Evolutionary conservation across 208 protist species (phyloP).

Genomic region (Wallacemonas sp.): DNA sequence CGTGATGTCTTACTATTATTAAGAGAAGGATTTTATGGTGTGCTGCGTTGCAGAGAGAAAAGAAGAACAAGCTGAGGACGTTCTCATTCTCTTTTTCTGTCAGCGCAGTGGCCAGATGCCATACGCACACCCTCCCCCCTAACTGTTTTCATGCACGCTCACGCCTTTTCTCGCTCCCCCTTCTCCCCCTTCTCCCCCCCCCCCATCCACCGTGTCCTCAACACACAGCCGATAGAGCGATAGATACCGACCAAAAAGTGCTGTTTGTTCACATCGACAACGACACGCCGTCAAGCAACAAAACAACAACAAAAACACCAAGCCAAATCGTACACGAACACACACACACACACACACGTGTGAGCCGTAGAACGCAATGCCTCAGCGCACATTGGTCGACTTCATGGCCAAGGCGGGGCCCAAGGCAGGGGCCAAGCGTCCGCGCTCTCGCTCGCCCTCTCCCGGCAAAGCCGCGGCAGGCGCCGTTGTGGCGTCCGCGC

Average conservation of each 20-base stretch:
- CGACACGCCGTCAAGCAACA: no score
- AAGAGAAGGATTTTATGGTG: no score
- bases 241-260: no score
- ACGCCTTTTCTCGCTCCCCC: background rate
- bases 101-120: no score
- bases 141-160: no score
- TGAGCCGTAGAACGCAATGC: background rate
- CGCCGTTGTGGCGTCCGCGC: background rate
- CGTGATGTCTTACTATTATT: no score
- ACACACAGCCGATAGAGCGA: no score
- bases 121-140: no score
- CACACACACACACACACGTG: background rate
- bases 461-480: background rate
- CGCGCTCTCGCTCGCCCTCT: background rate
- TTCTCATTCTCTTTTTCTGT: background rate
- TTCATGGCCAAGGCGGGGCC: conserved; percentile 11
- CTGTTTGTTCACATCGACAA: no score
- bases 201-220: background rate
- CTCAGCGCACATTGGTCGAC: conserved; percentile 28
- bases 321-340: background rate
- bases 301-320: conserved; percentile 4
- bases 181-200: background rate
- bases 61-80: no score
- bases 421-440: conserved; percentile 5
- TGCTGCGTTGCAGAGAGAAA: no score